A percentile compares a stretch with the other conserved stretches of the same genome.
phyloP scores from a whole-genome alignment of 2,329 filamentous ascomycete genomes.

The Clonostachys solani region DNA sequence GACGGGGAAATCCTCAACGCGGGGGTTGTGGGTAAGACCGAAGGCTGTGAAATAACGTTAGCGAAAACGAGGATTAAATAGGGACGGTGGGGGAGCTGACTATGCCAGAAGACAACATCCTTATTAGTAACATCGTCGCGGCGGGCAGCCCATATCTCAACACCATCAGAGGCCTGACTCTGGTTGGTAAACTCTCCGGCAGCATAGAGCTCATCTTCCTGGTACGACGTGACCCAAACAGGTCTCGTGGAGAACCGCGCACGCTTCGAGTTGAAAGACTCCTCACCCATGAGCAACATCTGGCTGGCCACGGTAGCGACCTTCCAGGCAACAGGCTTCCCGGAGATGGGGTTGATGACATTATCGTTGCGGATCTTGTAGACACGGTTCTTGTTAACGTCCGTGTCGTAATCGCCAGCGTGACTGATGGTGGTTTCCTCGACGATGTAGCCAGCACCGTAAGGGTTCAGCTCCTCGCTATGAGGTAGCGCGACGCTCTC shows the following conservation, averaged over 20 bases:
- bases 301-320: slow-evolving; percentile 38
- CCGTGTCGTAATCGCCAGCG: slow-evolving; percentile 44
- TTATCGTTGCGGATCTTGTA: no score
- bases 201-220: slow-evolving; percentile 28
- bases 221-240: slow-evolving; percentile 32
- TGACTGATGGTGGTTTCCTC: slow-evolving; percentile 40
- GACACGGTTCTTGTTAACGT: slow-evolving; percentile 40
- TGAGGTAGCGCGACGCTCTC: slow-evolving; percentile 38
- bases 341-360: slow-evolving; percentile 39
- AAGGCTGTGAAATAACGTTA: no score
- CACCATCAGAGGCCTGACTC: slow-evolving; percentile 13
- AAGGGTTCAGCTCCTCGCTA: no score
- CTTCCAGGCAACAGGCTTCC: slow-evolving; percentile 44
- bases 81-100: no score
- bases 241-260: slow-evolving; percentile 32
- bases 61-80: no score
- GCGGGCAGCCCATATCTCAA: slow-evolving; percentile 34
- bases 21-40: slow-evolving; percentile 40
- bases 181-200: slow-evolving; percentile 32
- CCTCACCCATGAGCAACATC: slow-evolving; percentile 37
- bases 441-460: slow-evolving; percentile 38
- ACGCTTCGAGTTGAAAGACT: slow-evolving; percentile 33
- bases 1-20: slow-evolving; percentile 44
- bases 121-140: slow-evolving; percentile 48
- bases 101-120: slow-evolving; percentile 53